Evolutionary conservation across 1,139 yeast genomes (phyloP).

Genomic region (Blastobotrys illinoisensis): DNA sequence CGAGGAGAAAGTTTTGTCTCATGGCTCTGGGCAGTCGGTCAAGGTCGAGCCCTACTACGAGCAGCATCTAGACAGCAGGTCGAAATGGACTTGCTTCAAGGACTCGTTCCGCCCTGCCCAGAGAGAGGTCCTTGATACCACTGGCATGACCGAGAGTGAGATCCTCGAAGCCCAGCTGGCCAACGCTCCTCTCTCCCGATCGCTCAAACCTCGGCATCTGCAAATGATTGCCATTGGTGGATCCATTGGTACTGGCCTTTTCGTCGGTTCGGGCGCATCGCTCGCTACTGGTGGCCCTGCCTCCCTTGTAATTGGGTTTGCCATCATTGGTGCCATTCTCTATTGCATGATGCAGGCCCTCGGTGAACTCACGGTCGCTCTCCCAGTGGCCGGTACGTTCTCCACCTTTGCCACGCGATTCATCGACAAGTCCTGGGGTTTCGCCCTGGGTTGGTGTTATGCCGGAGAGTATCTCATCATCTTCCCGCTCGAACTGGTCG

Average conservation of each 20-base stretch:
- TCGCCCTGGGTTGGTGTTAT: conserved; percentile 80
- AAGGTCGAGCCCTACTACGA: background rate
- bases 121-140: conserved; percentile 17
- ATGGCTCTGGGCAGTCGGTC: background rate
- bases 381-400: conserved; percentile 57
- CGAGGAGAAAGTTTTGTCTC: background rate
- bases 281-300: conserved; percentile 61
- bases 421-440: too few species aligned
- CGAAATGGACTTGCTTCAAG: conserved; percentile 20
- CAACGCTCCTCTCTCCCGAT: too few species aligned
- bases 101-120: conserved; percentile 29
- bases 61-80: conserved; percentile 1
- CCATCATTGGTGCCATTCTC: conserved; percentile 37
- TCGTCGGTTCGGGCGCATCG: conserved; percentile 61
- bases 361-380: conserved; percentile 58
- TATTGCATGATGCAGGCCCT: conserved; percentile 52
- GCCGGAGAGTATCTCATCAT: conserved; percentile 68
- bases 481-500: conserved; percentile 68
- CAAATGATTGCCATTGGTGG: too few species aligned
- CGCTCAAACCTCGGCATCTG: conserved; percentile 58
- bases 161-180: conserved; percentile 38
- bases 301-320: conserved; percentile 53
- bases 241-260: conserved; percentile 71
- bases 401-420: conserved; percentile 51
- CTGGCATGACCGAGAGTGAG: conserved; percentile 25